Conservation (phyloP, 805 yeast genomes). For the Suhomyces kilbournensis region DNA sequence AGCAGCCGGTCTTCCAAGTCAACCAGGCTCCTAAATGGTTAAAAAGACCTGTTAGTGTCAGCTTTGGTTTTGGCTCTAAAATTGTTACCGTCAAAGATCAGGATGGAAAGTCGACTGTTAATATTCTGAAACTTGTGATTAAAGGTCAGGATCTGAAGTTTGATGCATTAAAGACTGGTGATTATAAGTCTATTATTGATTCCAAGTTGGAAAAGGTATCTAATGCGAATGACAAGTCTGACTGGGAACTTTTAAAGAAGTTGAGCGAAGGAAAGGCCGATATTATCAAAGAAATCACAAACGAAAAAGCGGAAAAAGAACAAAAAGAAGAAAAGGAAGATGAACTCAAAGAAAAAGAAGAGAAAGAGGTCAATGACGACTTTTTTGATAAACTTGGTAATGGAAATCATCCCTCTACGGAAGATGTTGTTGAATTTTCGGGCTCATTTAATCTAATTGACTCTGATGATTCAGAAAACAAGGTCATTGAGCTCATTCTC, state of each 20-base stretch:
- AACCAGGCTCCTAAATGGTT: slow-evolving; percentile 92
- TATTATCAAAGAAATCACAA: slow-evolving; percentile 37
- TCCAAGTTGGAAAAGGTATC: slow-evolving; percentile 39
- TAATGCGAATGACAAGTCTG: slow-evolving; percentile 45
- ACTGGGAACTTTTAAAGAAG: slow-evolving; percentile 63
- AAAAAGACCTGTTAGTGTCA: slow-evolving; percentile 64
- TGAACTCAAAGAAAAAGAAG: slow-evolving; percentile 2
- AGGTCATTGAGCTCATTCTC: slow-evolving; percentile 47
- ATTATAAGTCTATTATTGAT: slow-evolving; percentile 54
- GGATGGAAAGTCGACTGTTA: slow-evolving; percentile 38
- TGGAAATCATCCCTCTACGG: slow-evolving; percentile 16
- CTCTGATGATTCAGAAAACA: slow-evolving; percentile 34
- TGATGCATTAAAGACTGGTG: slow-evolving; percentile 54
- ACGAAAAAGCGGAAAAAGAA: slow-evolving; percentile 1
- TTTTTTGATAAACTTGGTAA: slow-evolving; percentile 40
- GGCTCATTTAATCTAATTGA: slow-evolving; percentile 49
- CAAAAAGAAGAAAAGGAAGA: slow-evolving; percentile 3
- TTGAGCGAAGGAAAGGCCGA: slow-evolving; percentile 50
- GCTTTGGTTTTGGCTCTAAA: slow-evolving; percentile 94
- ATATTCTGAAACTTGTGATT: slow-evolving; percentile 41
- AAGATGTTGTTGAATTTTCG: slow-evolving; percentile 36
- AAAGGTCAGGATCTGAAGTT: slow-evolving; percentile 38
- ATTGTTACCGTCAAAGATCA: slow-evolving; percentile 54
- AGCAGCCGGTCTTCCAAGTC: slow-evolving; percentile 66
- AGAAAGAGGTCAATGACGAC: slow-evolving; percentile 10